phyloP scores from a whole-genome alignment of 1,284 basidiomycete species.

The Wolfiporia cocos region DNA sequence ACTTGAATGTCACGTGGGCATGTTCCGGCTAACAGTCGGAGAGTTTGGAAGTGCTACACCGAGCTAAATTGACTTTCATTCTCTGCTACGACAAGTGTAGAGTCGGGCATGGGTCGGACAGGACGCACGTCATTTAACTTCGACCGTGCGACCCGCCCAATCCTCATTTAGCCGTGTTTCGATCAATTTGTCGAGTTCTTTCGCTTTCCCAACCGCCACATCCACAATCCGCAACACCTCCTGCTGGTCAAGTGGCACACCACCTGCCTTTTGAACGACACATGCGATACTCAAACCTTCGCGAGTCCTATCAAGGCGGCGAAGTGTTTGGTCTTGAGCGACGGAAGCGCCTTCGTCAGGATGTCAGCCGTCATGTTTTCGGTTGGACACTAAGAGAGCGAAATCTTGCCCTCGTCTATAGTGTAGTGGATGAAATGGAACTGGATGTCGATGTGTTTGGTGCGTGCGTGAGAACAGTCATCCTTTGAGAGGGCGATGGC shows the following conservation, averaged over 20 bases:
- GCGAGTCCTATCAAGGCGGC: background rate
- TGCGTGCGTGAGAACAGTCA: constrained; percentile 12
- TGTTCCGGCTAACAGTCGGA: too few relatives aligned
- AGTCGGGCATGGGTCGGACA: too few relatives aligned
- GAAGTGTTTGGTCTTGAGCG: background rate
- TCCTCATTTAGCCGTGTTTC: constrained; percentile 65
- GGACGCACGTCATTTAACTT: too few relatives aligned
- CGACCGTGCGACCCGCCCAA: constrained; percentile 58
- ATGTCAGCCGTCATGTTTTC: constrained; percentile 22
- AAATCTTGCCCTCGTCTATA: constrained; percentile 14
- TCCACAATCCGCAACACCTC: constrained; percentile 74
- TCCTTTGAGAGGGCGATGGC: too few relatives aligned
- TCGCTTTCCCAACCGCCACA: constrained; percentile 68
- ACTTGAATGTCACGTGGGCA: too few relatives aligned
- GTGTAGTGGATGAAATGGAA: constrained; percentile 28
- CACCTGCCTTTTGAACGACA: constrained; percentile 91
- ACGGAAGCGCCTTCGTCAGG: constrained; percentile 22
- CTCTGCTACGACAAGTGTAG: too few relatives aligned
- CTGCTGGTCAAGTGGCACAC: constrained; percentile 71
- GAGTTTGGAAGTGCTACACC: too few relatives aligned
- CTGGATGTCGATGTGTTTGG: constrained; percentile 31
- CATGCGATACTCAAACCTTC: too few relatives aligned
- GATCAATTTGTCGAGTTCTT: constrained; percentile 67
- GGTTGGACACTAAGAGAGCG: constrained; percentile 12
- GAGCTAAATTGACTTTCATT: too few relatives aligned